phyloP scores from a whole-genome alignment of 148 eudicot species.

The Nyssa sinensis region DNA sequence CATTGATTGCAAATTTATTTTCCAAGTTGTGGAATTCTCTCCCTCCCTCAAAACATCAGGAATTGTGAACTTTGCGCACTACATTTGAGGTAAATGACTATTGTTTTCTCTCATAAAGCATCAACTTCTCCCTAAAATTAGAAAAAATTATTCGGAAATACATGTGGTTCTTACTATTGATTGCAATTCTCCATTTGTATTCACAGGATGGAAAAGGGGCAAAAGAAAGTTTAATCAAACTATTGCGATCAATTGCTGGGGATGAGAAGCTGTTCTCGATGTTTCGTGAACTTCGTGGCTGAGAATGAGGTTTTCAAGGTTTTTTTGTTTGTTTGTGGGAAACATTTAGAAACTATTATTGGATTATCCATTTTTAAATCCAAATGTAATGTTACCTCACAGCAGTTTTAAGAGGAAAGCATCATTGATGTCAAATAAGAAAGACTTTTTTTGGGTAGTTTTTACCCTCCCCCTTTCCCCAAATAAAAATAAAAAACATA shows the following conservation, averaged over 20 bases:
- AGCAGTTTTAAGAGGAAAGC: constrained; percentile 11
- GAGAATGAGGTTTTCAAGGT: constrained; percentile 21
- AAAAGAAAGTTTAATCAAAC: constrained; percentile 40
- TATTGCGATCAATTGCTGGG: constrained; percentile 46
- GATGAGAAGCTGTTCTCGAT: constrained; percentile 41
- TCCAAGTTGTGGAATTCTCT: constrained; percentile 34
- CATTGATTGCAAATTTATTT: constrained; percentile 29
- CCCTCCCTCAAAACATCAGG: constrained; percentile 37
- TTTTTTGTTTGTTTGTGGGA: constrained; percentile 7
- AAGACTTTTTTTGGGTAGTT: not conserved
- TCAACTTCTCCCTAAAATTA: not conserved
- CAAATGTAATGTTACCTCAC: not conserved
- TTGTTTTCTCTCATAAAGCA: not conserved
- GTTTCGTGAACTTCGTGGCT: constrained; percentile 41
- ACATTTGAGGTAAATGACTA: constrained; percentile 39
- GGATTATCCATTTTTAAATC: constrained; percentile 9
- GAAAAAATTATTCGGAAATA: not conserved
- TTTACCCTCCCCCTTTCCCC: not conserved
- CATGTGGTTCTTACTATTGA: not conserved
- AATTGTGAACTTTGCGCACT: constrained; percentile 33
- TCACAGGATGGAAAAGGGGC: constrained; percentile 57
- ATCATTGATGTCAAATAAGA: not conserved
- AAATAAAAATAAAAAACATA: not conserved
- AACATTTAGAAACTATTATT: not conserved
- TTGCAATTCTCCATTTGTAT: constrained; percentile 1